These are phyloP conservation scores for Trichoderma simmonsii DNA, from an alignment of 2,329 filamentous ascomycete genomes.

Conservation along the genomic window DNA sequence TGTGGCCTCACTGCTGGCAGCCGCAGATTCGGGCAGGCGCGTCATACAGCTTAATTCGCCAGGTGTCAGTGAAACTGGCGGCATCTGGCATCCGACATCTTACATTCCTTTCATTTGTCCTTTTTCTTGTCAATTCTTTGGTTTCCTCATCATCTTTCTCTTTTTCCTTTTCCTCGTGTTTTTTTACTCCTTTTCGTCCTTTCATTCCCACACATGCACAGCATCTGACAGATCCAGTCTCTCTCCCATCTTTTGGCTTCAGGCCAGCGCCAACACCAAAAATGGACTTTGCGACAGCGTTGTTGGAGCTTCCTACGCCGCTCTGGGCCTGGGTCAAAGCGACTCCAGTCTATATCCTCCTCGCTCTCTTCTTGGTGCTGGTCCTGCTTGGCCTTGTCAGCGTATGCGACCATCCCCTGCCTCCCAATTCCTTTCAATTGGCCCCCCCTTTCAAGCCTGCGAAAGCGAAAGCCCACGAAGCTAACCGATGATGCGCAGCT, in stretches of 20 bases:
- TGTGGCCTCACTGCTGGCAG: slow-evolving; percentile 15
- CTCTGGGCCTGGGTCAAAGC: slow-evolving; percentile 37
- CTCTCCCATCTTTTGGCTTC: background rate
- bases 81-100: slow-evolving; percentile 10
- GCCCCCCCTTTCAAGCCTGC: slow-evolving; percentile 8
- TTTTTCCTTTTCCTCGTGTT: background rate
- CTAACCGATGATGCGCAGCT: slow-evolving; percentile 33
- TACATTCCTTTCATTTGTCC: background rate
- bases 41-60: slow-evolving; percentile 7
- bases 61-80: slow-evolving; percentile 6
- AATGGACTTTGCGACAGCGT: slow-evolving; percentile 22
- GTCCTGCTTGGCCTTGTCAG: slow-evolving; percentile 35
- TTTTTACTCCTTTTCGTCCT: background rate
- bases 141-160: background rate
- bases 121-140: background rate
- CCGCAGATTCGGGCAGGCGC: background rate
- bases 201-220: background rate
- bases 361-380: slow-evolving; percentile 36
- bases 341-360: slow-evolving; percentile 39
- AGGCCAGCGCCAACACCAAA: slow-evolving; percentile 17
- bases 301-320: slow-evolving; percentile 33
- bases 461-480: background rate
- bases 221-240: background rate
- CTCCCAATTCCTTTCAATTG: background rate
- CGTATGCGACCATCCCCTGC: slow-evolving; percentile 31